These are phyloP conservation scores for Umbelopsis sp. DNA, from an alignment of 371 early-diverging fungal species.

Conservation along the genomic window DNA sequence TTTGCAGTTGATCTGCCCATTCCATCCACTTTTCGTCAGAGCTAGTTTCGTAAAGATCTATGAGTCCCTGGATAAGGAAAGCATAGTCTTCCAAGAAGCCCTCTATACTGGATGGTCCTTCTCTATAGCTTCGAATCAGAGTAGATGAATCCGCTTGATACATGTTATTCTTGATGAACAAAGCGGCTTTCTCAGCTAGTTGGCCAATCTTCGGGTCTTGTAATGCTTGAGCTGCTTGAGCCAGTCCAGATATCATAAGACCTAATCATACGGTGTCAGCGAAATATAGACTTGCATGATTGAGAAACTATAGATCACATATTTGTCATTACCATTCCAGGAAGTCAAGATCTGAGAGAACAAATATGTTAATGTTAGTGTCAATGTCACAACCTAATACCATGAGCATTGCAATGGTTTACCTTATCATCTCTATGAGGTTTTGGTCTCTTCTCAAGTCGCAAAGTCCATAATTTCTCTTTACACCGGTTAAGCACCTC, in stretches of 20 bases:
- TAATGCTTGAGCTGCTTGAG: constrained; percentile 44
- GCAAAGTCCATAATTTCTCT: constrained; percentile 48
- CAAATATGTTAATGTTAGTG: background rate
- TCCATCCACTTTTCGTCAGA: constrained; percentile 57
- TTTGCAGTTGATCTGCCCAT: constrained; percentile 64
- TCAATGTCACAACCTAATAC: background rate
- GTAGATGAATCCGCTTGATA: constrained; percentile 37
- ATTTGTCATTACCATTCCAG: constrained; percentile 51
- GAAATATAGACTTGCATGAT: background rate
- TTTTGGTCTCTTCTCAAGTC: constrained; percentile 52
- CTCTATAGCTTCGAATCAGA: constrained; percentile 53
- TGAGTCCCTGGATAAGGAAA: constrained; percentile 49
- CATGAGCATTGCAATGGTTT: constrained; percentile 20
- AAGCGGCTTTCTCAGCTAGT: constrained; percentile 51
- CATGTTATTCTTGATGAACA: constrained; percentile 53
- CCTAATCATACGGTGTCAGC: constrained; percentile 28
- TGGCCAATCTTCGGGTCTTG: constrained; percentile 29
- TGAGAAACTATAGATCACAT: background rate
- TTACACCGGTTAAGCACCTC: constrained; percentile 33
- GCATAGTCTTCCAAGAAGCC: constrained; percentile 72
- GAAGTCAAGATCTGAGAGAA: constrained; percentile 39
- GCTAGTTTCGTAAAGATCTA: constrained; percentile 64
- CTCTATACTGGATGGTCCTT: constrained; percentile 51
- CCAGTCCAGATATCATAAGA: constrained; percentile 60
- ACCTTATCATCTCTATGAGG: constrained; percentile 73